Evolutionary conservation across 2,329 filamentous ascomycete species (phyloP).

Genomic region (Epichloe brachyelytri): DNA sequence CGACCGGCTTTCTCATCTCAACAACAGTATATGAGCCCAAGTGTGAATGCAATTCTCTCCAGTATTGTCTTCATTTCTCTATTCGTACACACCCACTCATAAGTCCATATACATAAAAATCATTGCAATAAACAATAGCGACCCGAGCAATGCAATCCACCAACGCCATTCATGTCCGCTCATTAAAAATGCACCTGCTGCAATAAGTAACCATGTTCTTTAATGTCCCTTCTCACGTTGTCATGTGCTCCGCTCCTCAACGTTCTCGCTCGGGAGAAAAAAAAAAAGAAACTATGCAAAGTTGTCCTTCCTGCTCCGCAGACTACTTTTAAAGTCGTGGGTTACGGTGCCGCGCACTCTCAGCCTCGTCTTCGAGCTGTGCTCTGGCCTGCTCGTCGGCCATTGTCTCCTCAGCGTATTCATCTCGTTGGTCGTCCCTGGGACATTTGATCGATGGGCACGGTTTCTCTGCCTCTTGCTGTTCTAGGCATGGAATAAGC

Average conservation of each 20-base stretch:
- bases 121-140: neutral
- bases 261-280: no score
- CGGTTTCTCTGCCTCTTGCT: conserved; percentile 11
- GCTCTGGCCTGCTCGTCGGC: conserved; percentile 10
- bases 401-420: conserved; percentile 4
- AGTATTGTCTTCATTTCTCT: neutral
- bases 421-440: neutral
- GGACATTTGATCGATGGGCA: conserved; percentile 5
- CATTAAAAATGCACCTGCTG: neutral
- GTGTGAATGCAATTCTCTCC: no score
- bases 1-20: no score
- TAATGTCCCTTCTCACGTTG: neutral
- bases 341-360: conserved; percentile 6
- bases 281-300: neutral
- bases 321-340: conserved; percentile 16
- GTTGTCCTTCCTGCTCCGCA: conserved; percentile 25
- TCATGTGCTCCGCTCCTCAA: neutral
- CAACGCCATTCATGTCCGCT: neutral
- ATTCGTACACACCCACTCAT: neutral
- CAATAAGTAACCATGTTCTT: neutral
- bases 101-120: neutral
- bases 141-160: neutral
- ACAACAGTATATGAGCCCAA: no score
- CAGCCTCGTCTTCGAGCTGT: conserved; percentile 7
- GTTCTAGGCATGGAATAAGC: conserved; percentile 25